Evolutionary conservation across 1,284 basidiomycete species (phyloP), one percentile per base, ranked within the genome.

Genomic region (Phellopilus nigrolimitatus): DNA sequence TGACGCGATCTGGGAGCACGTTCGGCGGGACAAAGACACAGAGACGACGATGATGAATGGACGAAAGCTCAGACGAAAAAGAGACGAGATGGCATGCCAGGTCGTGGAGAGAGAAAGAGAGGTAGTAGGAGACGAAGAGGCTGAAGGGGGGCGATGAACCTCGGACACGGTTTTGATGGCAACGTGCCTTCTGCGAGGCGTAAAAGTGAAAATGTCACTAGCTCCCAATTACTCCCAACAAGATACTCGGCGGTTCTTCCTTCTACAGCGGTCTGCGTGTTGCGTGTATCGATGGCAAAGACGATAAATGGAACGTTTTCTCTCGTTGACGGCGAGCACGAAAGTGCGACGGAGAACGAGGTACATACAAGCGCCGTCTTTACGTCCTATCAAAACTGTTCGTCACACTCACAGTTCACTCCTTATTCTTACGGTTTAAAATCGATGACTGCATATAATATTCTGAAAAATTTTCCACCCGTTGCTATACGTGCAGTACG

Each of bases 131-230:
- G 65, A 67, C 64, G 67, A 67, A 67, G 71, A 71, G 50, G 38
- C n/a, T n/a, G n/a, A n/a, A n/a, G 40, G 39, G 61, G 56, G 62
- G 66, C 65, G 66, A 62, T 65, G 65, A 64, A 64, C 71, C 70
- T n/a, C n/a, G n/a, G 70, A 75, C 76, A 81, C 67, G 73, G 62
- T 72, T 74, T 80, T 78, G 74, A 79, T 76, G 66, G 74, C 80
- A 85, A 85, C 82, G 84, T 85, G 82, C 76, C 79, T 76, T 70
- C 65, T 65, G 72, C 64, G 66, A 68, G 73, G 72, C 73, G 65
- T 66, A 21, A 25, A 19, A 42, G 24, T 13, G 6, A 15, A 15
- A 42, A 15, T 25, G 13, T 15, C 40, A 25, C 40, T 28, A 42
- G 40, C 19, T 19, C 40, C n/a, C 40, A 6, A 19, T 21, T 15